Percentiles rank a stretch among this genome's conserved stretches.
Evolutionary conservation across 2,329 filamentous ascomycete genomes (phyloP).

Genomic region (Lecanicillium sp.): DNA sequence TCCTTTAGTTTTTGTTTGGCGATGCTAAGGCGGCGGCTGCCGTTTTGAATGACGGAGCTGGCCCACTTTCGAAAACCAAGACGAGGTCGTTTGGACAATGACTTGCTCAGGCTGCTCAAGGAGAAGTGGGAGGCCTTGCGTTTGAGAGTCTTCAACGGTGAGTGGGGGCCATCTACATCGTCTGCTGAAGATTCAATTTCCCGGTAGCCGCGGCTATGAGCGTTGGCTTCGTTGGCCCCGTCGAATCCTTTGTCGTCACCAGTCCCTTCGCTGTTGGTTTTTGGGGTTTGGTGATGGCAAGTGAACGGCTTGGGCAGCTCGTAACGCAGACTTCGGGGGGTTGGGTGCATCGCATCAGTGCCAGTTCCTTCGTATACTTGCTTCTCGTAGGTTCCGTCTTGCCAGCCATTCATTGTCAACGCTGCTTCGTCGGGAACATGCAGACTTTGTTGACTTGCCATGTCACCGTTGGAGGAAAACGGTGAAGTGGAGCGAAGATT

Average conservation of each 20-base stretch:
- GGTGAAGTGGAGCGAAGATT: slow-evolving; percentile 20
- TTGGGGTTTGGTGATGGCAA: not conserved
- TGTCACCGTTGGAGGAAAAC: not conserved
- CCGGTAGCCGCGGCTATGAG: not conserved
- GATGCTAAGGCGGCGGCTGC: slow-evolving; percentile 17
- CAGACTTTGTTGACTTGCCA: not conserved
- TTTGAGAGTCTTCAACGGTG: slow-evolving; percentile 16
- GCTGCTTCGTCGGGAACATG: slow-evolving; percentile 17
- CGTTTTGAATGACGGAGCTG: slow-evolving; percentile 16
- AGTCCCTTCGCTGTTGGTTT: not conserved
- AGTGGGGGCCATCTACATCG: slow-evolving; percentile 3
- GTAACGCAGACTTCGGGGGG: no score
- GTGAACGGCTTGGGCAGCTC: no score
- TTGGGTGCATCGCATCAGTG: not conserved
- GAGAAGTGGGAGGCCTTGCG: slow-evolving; percentile 24
- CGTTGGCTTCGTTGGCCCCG: slow-evolving; percentile 3
- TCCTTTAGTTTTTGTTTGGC: slow-evolving; percentile 19
- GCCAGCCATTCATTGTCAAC: slow-evolving; percentile 17
- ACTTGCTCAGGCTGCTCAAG: slow-evolving; percentile 17
- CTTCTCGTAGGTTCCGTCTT: slow-evolving; percentile 16
- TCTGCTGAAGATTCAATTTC: slow-evolving; percentile 1
- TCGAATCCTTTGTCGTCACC: slow-evolving; percentile 1
- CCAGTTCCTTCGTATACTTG: slow-evolving; percentile 18
- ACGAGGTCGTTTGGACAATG: slow-evolving; percentile 17
- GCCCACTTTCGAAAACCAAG: slow-evolving; percentile 22